Conservation (phyloP, 2,329 filamentous ascomycete species). For the Coniochaeta sp. region DNA sequence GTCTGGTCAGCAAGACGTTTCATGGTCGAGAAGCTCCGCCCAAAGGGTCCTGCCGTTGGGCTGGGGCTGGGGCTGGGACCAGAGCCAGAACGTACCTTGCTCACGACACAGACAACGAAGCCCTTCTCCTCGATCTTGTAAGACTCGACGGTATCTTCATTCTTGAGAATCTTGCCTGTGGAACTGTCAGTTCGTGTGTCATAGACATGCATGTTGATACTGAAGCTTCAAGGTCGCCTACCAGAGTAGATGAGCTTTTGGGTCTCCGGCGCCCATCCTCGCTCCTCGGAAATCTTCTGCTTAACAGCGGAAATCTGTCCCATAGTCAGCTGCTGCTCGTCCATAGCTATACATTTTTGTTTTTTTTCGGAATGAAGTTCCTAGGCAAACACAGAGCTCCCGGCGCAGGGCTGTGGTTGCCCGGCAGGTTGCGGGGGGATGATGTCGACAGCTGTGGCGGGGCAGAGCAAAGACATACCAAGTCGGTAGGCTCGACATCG, state of each 20-base stretch:
- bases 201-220: not conserved
- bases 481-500: constrained; percentile 87
- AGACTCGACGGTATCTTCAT: constrained; percentile 91
- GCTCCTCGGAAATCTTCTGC: constrained; percentile 83
- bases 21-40: not conserved
- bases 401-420: constrained; percentile 9
- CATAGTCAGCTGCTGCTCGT: constrained; percentile 13
- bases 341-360: not conserved
- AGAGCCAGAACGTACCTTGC: constrained; percentile 59
- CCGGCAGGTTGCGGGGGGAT: constrained; percentile 10
- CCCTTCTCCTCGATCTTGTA: constrained; percentile 99
- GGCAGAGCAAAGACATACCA: constrained; percentile 50
- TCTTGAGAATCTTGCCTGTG: constrained; percentile 92
- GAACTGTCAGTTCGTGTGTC: constrained; percentile 10
- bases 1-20: constrained; percentile 15
- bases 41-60: not conserved
- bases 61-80: not conserved
- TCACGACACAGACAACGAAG: constrained; percentile 97
- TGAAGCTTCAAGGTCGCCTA: constrained; percentile 45
- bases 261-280: constrained; percentile 84
- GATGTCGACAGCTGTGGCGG: constrained; percentile 10
- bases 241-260: constrained; percentile 99
- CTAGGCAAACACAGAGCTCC: not conserved
- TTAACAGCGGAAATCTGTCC: constrained; percentile 82
- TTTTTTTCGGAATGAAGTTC: constrained; percentile 4